A percentile compares a stretch with the other conserved stretches of the same genome.
Evolutionary conservation across 148 eudicot genomes (phyloP).

Genomic region (Polygonum maritimum): DNA sequence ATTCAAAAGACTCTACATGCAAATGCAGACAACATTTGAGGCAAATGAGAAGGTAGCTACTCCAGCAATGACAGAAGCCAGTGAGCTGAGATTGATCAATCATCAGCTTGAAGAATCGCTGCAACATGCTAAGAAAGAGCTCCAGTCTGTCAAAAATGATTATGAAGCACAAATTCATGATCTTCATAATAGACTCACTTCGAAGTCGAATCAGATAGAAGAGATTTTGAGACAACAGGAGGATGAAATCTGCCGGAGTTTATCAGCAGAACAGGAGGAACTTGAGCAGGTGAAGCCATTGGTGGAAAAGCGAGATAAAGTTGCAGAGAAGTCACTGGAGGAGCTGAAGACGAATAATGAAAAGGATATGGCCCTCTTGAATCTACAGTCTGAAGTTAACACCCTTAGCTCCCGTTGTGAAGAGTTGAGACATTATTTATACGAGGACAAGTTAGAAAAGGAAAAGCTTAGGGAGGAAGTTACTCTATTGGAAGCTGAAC

Average conservation of each 20-base stretch:
- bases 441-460: conserved; percentile 56
- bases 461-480: conserved; percentile 55
- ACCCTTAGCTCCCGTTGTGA: conserved; percentile 32
- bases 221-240: conserved; percentile 32
- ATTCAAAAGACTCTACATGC: conserved; percentile 48
- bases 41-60: conserved; percentile 64
- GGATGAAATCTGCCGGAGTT: conserved; percentile 26
- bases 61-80: conserved; percentile 67
- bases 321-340: conserved; percentile 33
- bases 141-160: conserved; percentile 31
- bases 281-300: conserved; percentile 30
- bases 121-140: conserved; percentile 44
- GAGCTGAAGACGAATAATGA: conserved; percentile 38
- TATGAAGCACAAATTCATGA: conserved; percentile 50
- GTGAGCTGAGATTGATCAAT: conserved; percentile 54
- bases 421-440: conserved; percentile 32
- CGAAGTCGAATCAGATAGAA: conserved; percentile 29
- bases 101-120: conserved; percentile 48
- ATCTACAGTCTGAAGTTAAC: conserved; percentile 43
- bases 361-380: conserved; percentile 31
- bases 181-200: conserved; percentile 27
- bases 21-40: conserved; percentile 68
- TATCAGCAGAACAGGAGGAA: conserved; percentile 33
- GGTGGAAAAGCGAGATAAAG: conserved; percentile 40
- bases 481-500: conserved; percentile 37